Percentiles rank a stretch among this genome's conserved stretches.
Conservation (phyloP, 2,329 filamentous ascomycete genomes). For the Talaromyces sp. region DNA sequence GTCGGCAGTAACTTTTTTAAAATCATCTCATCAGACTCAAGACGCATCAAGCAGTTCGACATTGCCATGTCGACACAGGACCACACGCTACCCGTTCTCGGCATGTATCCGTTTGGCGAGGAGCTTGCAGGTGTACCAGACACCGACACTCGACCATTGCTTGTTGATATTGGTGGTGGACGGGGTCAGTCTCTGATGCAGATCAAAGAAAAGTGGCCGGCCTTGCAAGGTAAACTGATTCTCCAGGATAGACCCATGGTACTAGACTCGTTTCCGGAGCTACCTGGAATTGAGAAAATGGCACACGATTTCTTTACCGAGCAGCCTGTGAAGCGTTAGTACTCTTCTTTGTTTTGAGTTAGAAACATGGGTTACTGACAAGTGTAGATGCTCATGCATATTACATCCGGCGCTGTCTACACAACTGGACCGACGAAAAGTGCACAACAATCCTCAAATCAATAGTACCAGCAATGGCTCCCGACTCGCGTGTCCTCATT, state of each 20-base stretch:
- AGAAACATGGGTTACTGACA: background rate
- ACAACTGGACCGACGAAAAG: slow-evolving; percentile 21
- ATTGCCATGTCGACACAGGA: slow-evolving; percentile 18
- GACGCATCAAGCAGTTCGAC: slow-evolving; percentile 18
- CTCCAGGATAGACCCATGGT: slow-evolving; percentile 36
- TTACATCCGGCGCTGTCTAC: slow-evolving; percentile 21
- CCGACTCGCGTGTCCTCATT: slow-evolving; percentile 36
- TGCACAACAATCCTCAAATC: slow-evolving; percentile 17
- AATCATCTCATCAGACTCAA: slow-evolving; percentile 22
- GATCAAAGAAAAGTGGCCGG: slow-evolving; percentile 26
- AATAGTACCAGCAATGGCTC: slow-evolving; percentile 26
- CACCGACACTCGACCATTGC: slow-evolving; percentile 19
- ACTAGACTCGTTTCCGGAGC: slow-evolving; percentile 20
- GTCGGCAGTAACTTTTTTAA: slow-evolving; percentile 23
- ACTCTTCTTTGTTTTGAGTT: background rate
- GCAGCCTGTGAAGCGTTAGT: slow-evolving; percentile 14
- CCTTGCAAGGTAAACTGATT: slow-evolving; percentile 29
- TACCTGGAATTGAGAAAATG: slow-evolving; percentile 28
- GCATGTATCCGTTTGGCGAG: slow-evolving; percentile 16
- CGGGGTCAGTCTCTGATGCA: slow-evolving; percentile 34
- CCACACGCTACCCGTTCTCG: slow-evolving; percentile 16
- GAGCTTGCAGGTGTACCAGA: slow-evolving; percentile 11
- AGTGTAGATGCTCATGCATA: slow-evolving; percentile 15
- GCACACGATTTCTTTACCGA: slow-evolving; percentile 10
- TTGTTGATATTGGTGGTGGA: slow-evolving; percentile 40